Conservation (phyloP, 768 basidiomycete species). For the Amanita rubescens region DNA sequence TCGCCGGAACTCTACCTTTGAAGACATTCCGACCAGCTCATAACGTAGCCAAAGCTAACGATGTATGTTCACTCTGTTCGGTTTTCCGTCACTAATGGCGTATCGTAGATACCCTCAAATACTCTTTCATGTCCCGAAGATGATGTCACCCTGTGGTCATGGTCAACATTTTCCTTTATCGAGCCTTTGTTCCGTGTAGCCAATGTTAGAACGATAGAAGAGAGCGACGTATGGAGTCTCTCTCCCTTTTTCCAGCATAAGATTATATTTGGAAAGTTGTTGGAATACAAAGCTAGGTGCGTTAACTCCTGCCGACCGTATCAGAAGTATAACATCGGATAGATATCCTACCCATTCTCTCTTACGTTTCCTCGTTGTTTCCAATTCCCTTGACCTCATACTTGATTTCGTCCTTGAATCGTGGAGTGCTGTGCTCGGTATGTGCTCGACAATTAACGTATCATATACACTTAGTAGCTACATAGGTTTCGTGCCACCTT, state of each 20-base stretch:
- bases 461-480: constrained; percentile 1
- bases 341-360: constrained; percentile 52
- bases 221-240: constrained; percentile 52
- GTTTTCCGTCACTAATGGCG: background rate
- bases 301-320: constrained; percentile 5
- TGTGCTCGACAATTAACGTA: constrained; percentile 11
- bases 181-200: constrained; percentile 54
- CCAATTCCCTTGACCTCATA: constrained; percentile 64
- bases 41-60: constrained; percentile 35
- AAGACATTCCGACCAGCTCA: constrained; percentile 36
- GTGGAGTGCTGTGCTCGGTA: constrained; percentile 51
- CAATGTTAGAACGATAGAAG: constrained; percentile 39
- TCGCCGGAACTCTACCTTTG: constrained; percentile 53
- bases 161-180: constrained; percentile 59
- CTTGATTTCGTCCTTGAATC: constrained; percentile 50
- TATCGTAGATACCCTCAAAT: constrained; percentile 39
- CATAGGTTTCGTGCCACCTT: constrained; percentile 59
- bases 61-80: constrained; percentile 29
- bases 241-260: constrained; percentile 65
- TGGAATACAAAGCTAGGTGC: constrained; percentile 42
- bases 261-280: constrained; percentile 57
- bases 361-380: constrained; percentile 52
- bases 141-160: constrained; percentile 53
- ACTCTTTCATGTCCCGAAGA: constrained; percentile 56
- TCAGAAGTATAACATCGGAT: background rate